Conservation (phyloP, 768 basidiomycete genomes). For the Podaxis sp. region DNA sequence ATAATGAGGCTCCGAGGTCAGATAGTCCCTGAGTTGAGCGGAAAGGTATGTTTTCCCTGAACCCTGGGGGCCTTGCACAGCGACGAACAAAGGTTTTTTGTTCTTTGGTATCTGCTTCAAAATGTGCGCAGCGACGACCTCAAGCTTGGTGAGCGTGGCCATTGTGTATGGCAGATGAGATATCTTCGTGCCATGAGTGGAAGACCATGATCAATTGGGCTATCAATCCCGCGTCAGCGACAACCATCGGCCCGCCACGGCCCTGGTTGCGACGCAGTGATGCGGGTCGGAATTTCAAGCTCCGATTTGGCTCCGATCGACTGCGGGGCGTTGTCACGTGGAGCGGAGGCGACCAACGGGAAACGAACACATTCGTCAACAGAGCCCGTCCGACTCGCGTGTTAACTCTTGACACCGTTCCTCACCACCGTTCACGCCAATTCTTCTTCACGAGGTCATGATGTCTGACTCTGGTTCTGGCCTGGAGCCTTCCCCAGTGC, state of each 20-base stretch:
- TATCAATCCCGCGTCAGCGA: neutral
- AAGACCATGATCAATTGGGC: neutral
- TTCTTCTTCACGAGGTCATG: conserved; percentile 37
- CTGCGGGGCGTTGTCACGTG: neutral
- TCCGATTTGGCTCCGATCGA: no score
- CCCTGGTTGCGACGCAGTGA: neutral
- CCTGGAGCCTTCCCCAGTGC: conserved; percentile 45
- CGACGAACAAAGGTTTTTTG: conserved; percentile 71
- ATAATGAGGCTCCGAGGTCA: conserved; percentile 42
- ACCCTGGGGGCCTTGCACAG: conserved; percentile 91
- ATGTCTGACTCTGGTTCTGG: conserved; percentile 51
- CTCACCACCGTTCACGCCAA: conserved; percentile 4
- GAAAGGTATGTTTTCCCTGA: conserved; percentile 89
- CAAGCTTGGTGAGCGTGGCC: conserved; percentile 31
- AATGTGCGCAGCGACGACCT: conserved; percentile 31
- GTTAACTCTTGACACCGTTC: conserved; percentile 17
- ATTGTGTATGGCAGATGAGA: conserved; percentile 5
- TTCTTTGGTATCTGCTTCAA: conserved; percentile 25
- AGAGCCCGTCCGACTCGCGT: conserved; percentile 5
- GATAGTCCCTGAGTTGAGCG: conserved; percentile 46
- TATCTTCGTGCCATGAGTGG: conserved; percentile 1
- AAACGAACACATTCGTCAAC: conserved; percentile 19
- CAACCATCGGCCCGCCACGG: neutral
- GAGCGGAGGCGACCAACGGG: conserved; percentile 3
- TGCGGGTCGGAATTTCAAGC: conserved; percentile 1